Evolutionary conservation across 768 basidiomycete species (phyloP), one percentile per base, ranked within the genome.

Genomic region (Amanita exitialis): DNA sequence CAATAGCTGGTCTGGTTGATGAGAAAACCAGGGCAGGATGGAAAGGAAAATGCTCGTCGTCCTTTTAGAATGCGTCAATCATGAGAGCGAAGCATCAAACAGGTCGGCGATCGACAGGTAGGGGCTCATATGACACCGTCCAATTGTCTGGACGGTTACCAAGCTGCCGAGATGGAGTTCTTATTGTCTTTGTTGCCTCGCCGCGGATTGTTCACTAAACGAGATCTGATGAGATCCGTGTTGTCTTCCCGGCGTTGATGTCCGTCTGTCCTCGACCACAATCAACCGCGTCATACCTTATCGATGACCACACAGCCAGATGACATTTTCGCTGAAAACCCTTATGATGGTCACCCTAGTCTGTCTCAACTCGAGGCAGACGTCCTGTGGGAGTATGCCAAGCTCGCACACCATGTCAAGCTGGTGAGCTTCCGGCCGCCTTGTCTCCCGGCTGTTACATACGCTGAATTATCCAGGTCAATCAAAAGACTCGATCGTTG

Each of bases 311-410:
- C 32, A 39, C 55, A 25, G 5, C 38, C 57, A 18, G 57, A 61
- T 59, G 72, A 76, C 47, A 70, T 83, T 44, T 76, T 80, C 60
- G 63, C 70, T 4, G 58, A 64, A 38, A 91, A 90, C 58, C 89
- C 89, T 6, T 91, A 91, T 59, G 78, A 80, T 48, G 75, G 73
- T 1, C 81, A 93, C 60, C 76, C 83, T 0, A 75, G 73, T 55
- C 69, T 94, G 20, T 77, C 84, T 1, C 59, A 74, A 2, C 66
- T 83, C 4, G 88, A 96, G 64, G 78, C 86, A 5, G 79, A 89
- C 34, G 81, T 92, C 0, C 78, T 96, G 34, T 92, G 90, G 88
- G 92, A 96, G 64, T 95, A 95, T 62, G 88, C 90, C 27, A 90
- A 90, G 59, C 74, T 95, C 15, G 82, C 86, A 0, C 79, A 87